Conservation (phyloP, 495 filamentous ascomycete genomes). For the Pseudomonodictys pantanalensis region DNA sequence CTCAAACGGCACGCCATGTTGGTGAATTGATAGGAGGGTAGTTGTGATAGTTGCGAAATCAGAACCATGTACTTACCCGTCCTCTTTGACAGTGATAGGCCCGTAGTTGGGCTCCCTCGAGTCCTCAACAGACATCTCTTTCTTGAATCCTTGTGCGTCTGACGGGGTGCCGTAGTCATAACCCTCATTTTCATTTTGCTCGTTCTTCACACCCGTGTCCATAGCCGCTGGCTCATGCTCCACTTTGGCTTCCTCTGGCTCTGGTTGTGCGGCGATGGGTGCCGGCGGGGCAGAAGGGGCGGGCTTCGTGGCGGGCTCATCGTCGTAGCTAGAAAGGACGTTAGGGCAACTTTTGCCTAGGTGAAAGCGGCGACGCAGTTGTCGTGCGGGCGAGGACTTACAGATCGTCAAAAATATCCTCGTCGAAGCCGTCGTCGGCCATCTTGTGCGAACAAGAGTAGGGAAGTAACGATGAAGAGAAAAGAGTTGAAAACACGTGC, state of each 20-base stretch:
- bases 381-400: slow-evolving; percentile 49
- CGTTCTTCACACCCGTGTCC: not conserved
- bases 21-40: not conserved
- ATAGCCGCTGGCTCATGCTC: not conserved
- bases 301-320: slow-evolving; percentile 53
- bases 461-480: not conserved
- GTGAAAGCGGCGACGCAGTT: not conserved
- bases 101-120: slow-evolving; percentile 43
- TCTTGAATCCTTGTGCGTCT: slow-evolving; percentile 34
- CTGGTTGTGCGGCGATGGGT: slow-evolving; percentile 1
- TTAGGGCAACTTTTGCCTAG: not conserved
- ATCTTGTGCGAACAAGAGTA: slow-evolving; percentile 46
- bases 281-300: too few relatives aligned
- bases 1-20: not conserved
- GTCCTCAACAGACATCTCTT: slow-evolving; percentile 37
- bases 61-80: slow-evolving; percentile 75
- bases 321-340: slow-evolving; percentile 67
- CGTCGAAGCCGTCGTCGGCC: slow-evolving; percentile 91
- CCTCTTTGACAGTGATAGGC: slow-evolving; percentile 80
- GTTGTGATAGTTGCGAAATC: not conserved
- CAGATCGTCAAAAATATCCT: slow-evolving; percentile 98
- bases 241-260: slow-evolving; percentile 9
- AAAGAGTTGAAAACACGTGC: not conserved
- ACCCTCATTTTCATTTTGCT: slow-evolving; percentile 4
- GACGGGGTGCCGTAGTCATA: slow-evolving; percentile 38